phyloP scores from a whole-genome alignment of 805 yeast genomes.

The Candida stauntonica region DNA sequence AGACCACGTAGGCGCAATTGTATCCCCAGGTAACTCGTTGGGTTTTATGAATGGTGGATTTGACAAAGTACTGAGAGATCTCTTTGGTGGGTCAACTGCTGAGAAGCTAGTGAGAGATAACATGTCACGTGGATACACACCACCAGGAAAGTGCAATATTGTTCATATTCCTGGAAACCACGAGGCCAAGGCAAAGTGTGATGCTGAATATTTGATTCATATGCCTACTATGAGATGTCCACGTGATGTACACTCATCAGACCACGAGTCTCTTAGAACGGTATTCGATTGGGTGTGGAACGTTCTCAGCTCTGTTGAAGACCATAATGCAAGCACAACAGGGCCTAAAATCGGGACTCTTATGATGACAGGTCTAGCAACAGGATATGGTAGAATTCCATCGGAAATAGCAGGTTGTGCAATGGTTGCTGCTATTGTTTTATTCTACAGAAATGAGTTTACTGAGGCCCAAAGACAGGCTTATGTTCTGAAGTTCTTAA shows the following conservation, averaged over 20 bases:
- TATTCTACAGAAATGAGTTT: constrained; percentile 17
- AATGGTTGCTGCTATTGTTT: constrained; percentile 33
- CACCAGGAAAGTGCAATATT: constrained; percentile 2
- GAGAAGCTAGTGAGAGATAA: constrained; percentile 24
- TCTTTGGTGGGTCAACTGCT: constrained; percentile 22
- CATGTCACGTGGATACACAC: constrained; percentile 26
- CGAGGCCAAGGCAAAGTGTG: constrained; percentile 23
- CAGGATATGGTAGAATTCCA: constrained; percentile 37
- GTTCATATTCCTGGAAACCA: constrained; percentile 3
- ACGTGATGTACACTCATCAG: constrained; percentile 9
- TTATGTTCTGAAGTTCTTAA: constrained; percentile 7
- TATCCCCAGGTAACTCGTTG: constrained; percentile 39
- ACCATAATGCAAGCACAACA: constrained; percentile 8
- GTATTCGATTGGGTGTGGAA: constrained; percentile 39
- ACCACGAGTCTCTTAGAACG: constrained; percentile 15
- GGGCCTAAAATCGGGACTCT: constrained; percentile 12
- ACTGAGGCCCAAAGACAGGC: constrained; percentile 6
- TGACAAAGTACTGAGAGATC: constrained; percentile 32
- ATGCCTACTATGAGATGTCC: constrained; percentile 40
- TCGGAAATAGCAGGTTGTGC: constrained; percentile 29
- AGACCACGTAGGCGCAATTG: constrained; percentile 23
- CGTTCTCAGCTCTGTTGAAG: constrained; percentile 20
- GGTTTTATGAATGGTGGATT: constrained; percentile 40
- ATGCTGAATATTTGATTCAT: constrained; percentile 31
- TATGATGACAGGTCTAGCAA: constrained; percentile 36